Conservation (phyloP, 768 basidiomycete species). For the Tricholoma flavovirens region DNA sequence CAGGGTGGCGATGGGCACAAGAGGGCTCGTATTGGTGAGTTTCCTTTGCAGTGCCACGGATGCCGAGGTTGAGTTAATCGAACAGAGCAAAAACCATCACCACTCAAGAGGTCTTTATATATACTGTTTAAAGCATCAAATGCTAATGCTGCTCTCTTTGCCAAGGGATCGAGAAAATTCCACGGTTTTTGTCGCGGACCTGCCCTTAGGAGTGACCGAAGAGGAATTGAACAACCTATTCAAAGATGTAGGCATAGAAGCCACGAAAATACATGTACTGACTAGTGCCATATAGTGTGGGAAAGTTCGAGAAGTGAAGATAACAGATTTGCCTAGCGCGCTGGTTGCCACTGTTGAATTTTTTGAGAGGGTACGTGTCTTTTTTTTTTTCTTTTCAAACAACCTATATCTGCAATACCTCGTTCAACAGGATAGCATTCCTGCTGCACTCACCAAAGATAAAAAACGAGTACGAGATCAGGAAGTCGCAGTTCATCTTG, state of each 20-base stretch:
- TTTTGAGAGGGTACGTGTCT: conserved; percentile 44
- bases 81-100: conserved; percentile 38
- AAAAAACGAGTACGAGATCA: conserved; percentile 77
- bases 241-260: conserved; percentile 61
- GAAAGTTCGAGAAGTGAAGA: conserved; percentile 74
- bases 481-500: conserved; percentile 82
- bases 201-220: conserved; percentile 52
- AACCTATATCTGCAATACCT: no score
- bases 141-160: background rate
- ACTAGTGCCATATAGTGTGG: conserved; percentile 68
- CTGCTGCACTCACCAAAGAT: conserved; percentile 88
- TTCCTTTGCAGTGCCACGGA: background rate
- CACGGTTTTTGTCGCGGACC: conserved; percentile 80
- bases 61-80: background rate
- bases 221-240: conserved; percentile 70
- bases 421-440: conserved; percentile 61
- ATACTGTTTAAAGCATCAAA: background rate
- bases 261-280: background rate
- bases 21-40: conserved; percentile 56
- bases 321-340: conserved; percentile 52
- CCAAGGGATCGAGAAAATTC: conserved; percentile 90
- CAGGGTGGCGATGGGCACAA: conserved; percentile 37
- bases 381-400: no score
- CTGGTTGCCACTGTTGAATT: conserved; percentile 91
- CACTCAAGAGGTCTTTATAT: conserved; percentile 53